These are phyloP conservation scores for Periconia sp. DNA, from an alignment of 2,329 filamentous ascomycete genomes.

Conservation along the genomic window DNA sequence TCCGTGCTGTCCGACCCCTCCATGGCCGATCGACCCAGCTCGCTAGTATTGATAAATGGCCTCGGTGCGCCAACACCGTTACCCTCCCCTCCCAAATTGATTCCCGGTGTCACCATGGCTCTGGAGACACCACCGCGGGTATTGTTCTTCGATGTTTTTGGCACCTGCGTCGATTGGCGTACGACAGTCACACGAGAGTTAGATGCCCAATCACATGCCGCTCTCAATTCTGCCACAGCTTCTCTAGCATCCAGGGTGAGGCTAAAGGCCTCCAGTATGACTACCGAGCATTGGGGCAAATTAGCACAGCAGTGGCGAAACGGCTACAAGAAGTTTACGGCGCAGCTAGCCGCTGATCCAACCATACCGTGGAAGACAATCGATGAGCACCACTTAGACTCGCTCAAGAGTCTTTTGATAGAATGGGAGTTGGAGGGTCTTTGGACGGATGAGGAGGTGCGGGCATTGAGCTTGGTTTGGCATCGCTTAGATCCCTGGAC, in stretches of 20 bases:
- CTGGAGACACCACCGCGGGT: constrained; percentile 54
- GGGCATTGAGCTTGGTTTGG: constrained; percentile 66
- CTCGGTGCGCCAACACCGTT: constrained; percentile 10
- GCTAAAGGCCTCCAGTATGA: constrained; percentile 58
- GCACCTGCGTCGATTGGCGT: constrained; percentile 82
- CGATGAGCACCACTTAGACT: constrained; percentile 72
- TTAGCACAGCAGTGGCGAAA: constrained; percentile 76
- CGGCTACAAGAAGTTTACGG: constrained; percentile 68
- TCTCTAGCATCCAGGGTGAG: constrained; percentile 57
- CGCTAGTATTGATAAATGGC: background rate
- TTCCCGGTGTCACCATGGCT: constrained; percentile 28
- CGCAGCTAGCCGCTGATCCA: constrained; percentile 55
- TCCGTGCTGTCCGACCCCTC: constrained; percentile 2
- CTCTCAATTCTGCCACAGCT: constrained; percentile 54
- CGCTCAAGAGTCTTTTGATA: constrained; percentile 64
- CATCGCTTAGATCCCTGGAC: constrained; percentile 74
- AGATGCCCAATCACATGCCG: constrained; percentile 52
- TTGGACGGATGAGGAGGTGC: constrained; percentile 56
- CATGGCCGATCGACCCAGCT: background rate
- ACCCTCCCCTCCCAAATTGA: constrained; percentile 8
- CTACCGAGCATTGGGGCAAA: constrained; percentile 63
- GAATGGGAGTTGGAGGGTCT: constrained; percentile 63
- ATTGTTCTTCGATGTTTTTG: constrained; percentile 78
- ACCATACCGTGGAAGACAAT: constrained; percentile 67
- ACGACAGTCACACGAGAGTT: constrained; percentile 68